Evolutionary conservation across 306 rosid genomes (phyloP).

Genomic region (Canavalia ensiformis): DNA sequence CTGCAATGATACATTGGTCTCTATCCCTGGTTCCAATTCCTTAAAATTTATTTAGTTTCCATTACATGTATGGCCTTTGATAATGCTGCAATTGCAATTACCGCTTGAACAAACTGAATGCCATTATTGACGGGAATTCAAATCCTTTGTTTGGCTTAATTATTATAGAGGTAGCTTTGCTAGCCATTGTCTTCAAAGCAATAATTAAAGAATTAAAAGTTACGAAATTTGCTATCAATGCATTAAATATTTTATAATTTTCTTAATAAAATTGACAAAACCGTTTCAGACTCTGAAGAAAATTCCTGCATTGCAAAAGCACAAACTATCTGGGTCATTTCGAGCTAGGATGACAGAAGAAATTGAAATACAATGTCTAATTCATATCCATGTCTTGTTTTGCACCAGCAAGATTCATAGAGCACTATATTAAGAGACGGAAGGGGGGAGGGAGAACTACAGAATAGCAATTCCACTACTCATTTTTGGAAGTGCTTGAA

Average conservation of each 20-base stretch:
- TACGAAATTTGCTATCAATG: no score
- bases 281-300: constrained; percentile 16
- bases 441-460: constrained; percentile 16
- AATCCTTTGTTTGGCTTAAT: not conserved
- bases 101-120: constrained; percentile 19
- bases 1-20: not conserved
- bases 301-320: constrained; percentile 29
- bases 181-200: no score
- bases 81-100: not conserved
- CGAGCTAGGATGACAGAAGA: constrained; percentile 25
- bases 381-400: constrained; percentile 45
- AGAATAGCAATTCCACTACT: constrained; percentile 54
- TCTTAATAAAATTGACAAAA: not conserved
- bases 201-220: no score
- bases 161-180: not conserved
- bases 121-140: constrained; percentile 7
- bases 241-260: no score
- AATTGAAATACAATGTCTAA: constrained; percentile 43
- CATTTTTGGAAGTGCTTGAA: constrained; percentile 57
- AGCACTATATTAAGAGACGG: constrained; percentile 34
- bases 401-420: constrained; percentile 35
- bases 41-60: not conserved
- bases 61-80: not conserved
- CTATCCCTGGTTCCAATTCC: not conserved
- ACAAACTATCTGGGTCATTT: constrained; percentile 35